Conservation (phyloP, 257 asterid species). For the Ligustrum vulgare region DNA sequence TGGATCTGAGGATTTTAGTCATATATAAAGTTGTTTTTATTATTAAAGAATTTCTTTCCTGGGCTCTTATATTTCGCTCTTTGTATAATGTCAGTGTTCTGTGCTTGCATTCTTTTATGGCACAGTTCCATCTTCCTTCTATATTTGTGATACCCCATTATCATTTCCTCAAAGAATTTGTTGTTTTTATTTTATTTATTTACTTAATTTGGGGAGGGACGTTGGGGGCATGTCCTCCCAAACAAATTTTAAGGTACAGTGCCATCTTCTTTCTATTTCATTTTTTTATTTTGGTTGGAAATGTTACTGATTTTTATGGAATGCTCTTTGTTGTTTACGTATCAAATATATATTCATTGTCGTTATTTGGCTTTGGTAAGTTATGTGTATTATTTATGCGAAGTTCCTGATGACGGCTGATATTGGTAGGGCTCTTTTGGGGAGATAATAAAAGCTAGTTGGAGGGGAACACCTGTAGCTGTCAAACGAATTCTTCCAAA, state of each 20-base stretch:
- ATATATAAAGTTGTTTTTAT: background rate
- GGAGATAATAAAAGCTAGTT: conserved; percentile 87
- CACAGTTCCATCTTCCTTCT: background rate
- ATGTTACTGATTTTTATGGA: background rate
- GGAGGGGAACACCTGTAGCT: conserved; percentile 99
- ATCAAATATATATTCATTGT: background rate
- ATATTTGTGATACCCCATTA: background rate
- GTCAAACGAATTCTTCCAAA: conserved; percentile 95
- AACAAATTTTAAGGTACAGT: background rate
- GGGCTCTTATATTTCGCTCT: background rate
- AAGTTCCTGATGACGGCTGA: conserved; percentile 35
- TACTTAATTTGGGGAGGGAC: background rate
- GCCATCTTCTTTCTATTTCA: background rate
- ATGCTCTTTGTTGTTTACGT: conserved; percentile 1
- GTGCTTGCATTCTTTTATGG: background rate
- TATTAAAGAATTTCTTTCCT: background rate
- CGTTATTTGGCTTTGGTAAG: conserved; percentile 9
- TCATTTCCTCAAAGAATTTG: background rate
- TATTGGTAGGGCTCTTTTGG: conserved; percentile 92
- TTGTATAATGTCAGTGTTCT: background rate
- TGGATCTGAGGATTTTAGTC: conserved; percentile 2
- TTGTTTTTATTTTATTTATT: no score
- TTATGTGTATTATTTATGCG: conserved; percentile 11
- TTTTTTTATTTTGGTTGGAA: background rate
- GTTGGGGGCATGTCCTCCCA: background rate